Conservation (phyloP, 306 rosid species). For the Vachellia pachyceras region DNA sequence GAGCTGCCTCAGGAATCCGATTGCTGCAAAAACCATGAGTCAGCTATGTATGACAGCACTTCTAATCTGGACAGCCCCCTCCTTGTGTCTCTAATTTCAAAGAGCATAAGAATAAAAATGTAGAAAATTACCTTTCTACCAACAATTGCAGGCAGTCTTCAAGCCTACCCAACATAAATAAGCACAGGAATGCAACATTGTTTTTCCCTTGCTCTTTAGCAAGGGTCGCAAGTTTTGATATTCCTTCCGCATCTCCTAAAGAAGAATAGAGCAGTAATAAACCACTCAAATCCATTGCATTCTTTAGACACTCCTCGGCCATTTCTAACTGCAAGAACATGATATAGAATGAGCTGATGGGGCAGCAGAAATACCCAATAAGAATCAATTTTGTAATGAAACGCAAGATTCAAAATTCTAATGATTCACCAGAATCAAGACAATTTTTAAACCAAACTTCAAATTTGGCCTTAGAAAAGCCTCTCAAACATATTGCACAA, state of each 20-base stretch:
- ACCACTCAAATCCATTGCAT: slow-evolving; percentile 97
- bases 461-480: slow-evolving; percentile 25
- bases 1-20: slow-evolving; percentile 99
- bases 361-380: slow-evolving; percentile 21
- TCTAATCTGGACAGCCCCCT: neutral
- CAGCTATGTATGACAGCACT: slow-evolving; percentile 18
- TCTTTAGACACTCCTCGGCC: slow-evolving; percentile 95
- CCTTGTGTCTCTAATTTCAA: slow-evolving; percentile 8
- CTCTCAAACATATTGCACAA: slow-evolving; percentile 6
- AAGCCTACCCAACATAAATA: slow-evolving; percentile 93
- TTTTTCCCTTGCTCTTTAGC: slow-evolving; percentile 99
- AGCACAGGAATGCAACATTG: slow-evolving; percentile 94
- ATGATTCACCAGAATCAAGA: slow-evolving; percentile 25
- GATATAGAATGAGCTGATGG: slow-evolving; percentile 39
- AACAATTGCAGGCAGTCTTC: slow-evolving; percentile 97
- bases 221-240: slow-evolving; percentile 80
- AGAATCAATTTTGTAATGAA: slow-evolving; percentile 14
- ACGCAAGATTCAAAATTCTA: slow-evolving; percentile 17
- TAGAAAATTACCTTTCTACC: slow-evolving; percentile 77
- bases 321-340: slow-evolving; percentile 83
- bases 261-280: slow-evolving; percentile 94
- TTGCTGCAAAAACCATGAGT: slow-evolving; percentile 64
- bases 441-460: slow-evolving; percentile 1
- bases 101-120: slow-evolving; percentile 6
- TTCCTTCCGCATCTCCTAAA: slow-evolving; percentile 96